These are phyloP conservation scores for Limtongozyma cylindracea DNA, from an alignment of 805 yeast genomes.

Conservation along the genomic window DNA sequence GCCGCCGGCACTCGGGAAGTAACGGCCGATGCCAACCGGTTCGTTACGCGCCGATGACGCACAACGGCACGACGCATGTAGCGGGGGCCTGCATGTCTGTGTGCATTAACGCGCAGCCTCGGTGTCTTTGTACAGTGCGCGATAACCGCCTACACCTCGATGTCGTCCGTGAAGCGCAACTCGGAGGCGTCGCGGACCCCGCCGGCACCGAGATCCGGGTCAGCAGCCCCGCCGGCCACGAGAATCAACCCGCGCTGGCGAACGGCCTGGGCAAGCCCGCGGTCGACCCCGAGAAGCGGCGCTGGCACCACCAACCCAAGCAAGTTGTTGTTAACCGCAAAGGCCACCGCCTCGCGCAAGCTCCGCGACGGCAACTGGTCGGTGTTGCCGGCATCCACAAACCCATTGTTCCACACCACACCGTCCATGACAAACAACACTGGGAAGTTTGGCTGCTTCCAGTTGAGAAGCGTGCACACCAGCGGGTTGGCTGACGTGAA, in stretches of 20 bases:
- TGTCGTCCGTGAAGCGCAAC: too few relatives aligned
- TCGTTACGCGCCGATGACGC: too few relatives aligned
- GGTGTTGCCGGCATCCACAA: constrained; percentile 6
- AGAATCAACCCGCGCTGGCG: constrained; percentile 62
- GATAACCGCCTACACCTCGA: too few relatives aligned
- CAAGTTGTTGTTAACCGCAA: constrained; percentile 61
- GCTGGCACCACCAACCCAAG: constrained; percentile 65
- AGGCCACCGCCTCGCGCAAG: constrained; percentile 58
- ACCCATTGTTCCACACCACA: constrained; percentile 16
- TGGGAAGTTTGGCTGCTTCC: constrained; percentile 98
- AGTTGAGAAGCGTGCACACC: constrained; percentile 81
- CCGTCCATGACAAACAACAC: constrained; percentile 70
- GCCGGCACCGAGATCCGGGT: too few relatives aligned
- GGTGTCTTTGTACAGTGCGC: too few relatives aligned
- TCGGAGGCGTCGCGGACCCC: too few relatives aligned
- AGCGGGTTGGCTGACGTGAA: constrained; percentile 72
- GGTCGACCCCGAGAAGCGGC: constrained; percentile 44
- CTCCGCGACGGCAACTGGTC: constrained; percentile 25
- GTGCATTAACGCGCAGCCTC: too few relatives aligned
- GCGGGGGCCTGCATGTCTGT: too few relatives aligned
- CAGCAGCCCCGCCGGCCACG: too few relatives aligned
- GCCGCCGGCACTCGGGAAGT: too few relatives aligned
- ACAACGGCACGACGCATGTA: too few relatives aligned
- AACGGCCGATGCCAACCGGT: too few relatives aligned
- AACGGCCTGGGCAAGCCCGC: constrained; percentile 48